These are phyloP conservation scores for Zygosaccharomyces pseudobailii DNA, from an alignment of 1,139 yeast species.

Conservation along the genomic window DNA sequence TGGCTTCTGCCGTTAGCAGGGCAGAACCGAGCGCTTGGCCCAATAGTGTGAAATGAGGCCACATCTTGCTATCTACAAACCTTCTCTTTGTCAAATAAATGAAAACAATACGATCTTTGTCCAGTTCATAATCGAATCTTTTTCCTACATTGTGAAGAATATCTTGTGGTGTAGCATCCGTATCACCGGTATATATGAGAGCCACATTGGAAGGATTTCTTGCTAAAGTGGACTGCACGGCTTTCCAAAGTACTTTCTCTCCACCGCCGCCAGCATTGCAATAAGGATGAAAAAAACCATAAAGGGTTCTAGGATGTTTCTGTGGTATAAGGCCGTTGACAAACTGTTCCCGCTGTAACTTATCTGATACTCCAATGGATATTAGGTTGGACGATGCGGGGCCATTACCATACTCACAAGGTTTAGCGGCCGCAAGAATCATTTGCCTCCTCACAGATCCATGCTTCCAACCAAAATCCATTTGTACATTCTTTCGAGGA, in stretches of 20 bases:
- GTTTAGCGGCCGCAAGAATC: conserved; percentile 45
- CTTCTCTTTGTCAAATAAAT: conserved; percentile 60
- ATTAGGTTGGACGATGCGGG: conserved; percentile 4
- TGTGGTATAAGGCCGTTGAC: conserved; percentile 32
- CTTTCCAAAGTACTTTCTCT: conserved; percentile 94
- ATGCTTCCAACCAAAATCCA: conserved; percentile 28
- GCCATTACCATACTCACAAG: conserved; percentile 32
- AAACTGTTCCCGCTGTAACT: conserved; percentile 18
- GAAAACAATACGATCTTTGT: conserved; percentile 57
- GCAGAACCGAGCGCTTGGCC: conserved; percentile 86
- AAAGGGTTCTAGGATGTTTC: conserved; percentile 45
- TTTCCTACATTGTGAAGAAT: conserved; percentile 55
- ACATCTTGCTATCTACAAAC: conserved; percentile 64
- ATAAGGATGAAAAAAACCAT: conserved; percentile 92
- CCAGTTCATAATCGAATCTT: conserved; percentile 61
- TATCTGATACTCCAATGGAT: conserved; percentile 17
- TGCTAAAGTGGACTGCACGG: conserved; percentile 65
- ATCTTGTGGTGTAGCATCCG: conserved; percentile 44
- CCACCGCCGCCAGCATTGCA: conserved; percentile 99
- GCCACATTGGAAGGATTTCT: conserved; percentile 52
- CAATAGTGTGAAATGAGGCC: conserved; percentile 75
- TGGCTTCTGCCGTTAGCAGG: conserved; percentile 65
- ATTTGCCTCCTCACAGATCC: conserved; percentile 50
- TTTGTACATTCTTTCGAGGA: conserved; percentile 12
- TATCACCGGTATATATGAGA: conserved; percentile 72